Base-by-base conservation (phyloP, 768 basidiomycete genomes). In the Amanita fuliginea region DNA sequence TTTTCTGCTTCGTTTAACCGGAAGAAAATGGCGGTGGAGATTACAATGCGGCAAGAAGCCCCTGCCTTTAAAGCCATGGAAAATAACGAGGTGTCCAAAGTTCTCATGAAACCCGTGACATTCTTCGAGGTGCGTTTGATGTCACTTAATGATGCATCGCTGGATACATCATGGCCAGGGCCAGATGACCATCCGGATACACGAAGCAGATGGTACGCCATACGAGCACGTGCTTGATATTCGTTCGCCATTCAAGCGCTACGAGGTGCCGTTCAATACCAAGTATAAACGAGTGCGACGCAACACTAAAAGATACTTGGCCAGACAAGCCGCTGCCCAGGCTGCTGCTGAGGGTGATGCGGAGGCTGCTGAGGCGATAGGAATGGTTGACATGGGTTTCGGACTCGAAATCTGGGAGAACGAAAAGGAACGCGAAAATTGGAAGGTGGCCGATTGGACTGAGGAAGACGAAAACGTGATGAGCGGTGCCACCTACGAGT, bases 211-310 rank as follows among this genome's bases (percentile, higher is more conserved):
- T 62, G 96, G 95, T 3, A 98, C 96, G 33, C 95, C 96, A 0
- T 98, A 97, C 61, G 96, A 99, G 62, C 96, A 99, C 61, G 91
- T 99, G 19, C 73, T 99, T 36, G 92, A 96, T 61, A 90, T 98
- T 52, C 81, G 83, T 35, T 79, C 76, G 21, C 66, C 80, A 1
- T 90, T 86, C 70, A 97, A 97, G 62, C 85, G 85, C n/a, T 96
- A 89, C 61, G 93, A 97, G 60, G 90, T 99, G 1, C 93, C 94
- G 2, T 98, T 98, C 74, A 99, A 97, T 62, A 95, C 93, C 4
- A 96, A 95, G 64, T 94, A 95, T 66, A 95, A 95, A 65, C 91
- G 93, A 52, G 86, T 95, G n/a, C 78, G 93, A 39, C 75, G 93
- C 24, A 94, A 94, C 56, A 95, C 92, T 21, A 96, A 95, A 62